These are phyloP conservation scores for Hemileccinum impolitum DNA, from an alignment of 768 basidiomycete species.

Conservation along the genomic window DNA sequence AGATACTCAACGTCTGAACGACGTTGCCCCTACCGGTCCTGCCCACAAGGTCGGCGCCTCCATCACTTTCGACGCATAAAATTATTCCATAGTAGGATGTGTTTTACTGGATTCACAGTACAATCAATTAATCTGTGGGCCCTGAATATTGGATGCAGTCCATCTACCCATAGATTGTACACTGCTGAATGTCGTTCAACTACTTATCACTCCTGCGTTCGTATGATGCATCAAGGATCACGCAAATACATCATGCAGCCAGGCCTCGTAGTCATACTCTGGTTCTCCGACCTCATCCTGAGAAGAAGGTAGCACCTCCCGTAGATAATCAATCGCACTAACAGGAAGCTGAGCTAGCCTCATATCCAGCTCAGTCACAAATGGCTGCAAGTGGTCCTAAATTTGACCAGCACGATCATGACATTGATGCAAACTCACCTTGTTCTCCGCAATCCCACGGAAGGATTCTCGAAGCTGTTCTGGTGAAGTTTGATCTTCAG, in stretches of 20 bases:
- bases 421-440: constrained; percentile 46
- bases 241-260: constrained; percentile 77
- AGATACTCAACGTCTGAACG: constrained; percentile 90
- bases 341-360: constrained; percentile 77
- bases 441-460: constrained; percentile 85
- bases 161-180: neutral
- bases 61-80: constrained; percentile 71
- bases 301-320: constrained; percentile 70
- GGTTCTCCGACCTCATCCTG: constrained; percentile 54
- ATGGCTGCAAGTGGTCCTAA: constrained; percentile 52
- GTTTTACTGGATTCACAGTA: constrained; percentile 13
- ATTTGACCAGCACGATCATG: neutral
- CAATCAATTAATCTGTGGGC: neutral
- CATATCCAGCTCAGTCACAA: constrained; percentile 91
- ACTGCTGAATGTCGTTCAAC: neutral
- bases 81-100: constrained; percentile 20
- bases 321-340: constrained; percentile 75
- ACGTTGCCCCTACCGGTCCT: constrained; percentile 56
- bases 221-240: constrained; percentile 26
- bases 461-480: constrained; percentile 93
- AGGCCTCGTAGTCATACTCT: constrained; percentile 79
- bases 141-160: no score
- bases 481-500: constrained; percentile 90
- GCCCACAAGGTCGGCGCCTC: constrained; percentile 83
- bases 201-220: no score